phyloP scores from a whole-genome alignment of 163 green algal species.

The Picocystis sp. region DNA sequence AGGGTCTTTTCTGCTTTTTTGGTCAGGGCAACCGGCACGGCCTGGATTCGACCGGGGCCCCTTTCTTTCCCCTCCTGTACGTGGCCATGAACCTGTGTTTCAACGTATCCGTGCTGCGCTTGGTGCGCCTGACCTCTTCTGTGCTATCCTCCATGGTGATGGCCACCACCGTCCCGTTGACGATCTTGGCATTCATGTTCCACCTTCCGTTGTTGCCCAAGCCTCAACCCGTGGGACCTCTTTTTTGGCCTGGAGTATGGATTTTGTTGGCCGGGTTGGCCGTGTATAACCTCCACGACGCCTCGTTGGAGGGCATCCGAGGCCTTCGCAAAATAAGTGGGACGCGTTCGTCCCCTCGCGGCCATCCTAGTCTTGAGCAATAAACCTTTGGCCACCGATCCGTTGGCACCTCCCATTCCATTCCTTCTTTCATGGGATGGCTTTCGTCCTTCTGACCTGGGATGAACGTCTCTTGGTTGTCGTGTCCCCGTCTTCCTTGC shows the following conservation, averaged over 20 bases:
- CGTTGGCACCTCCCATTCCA: no score
- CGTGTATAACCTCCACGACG: slow-evolving; percentile 12
- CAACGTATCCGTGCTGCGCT: slow-evolving; percentile 39
- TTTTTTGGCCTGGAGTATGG: slow-evolving; percentile 7
- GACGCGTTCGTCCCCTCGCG: no score
- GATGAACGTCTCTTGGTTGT: no score
- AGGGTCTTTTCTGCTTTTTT: no score
- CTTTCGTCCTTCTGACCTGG: no score
- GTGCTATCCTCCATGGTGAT: slow-evolving; percentile 26
- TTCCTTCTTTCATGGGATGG: no score
- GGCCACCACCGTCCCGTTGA: slow-evolving; percentile 32
- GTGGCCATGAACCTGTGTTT: slow-evolving; percentile 43
- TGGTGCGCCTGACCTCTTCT: slow-evolving; percentile 20
- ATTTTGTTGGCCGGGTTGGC: slow-evolving; percentile 10
- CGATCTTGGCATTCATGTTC: slow-evolving; percentile 43
- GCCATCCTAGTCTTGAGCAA: no score
- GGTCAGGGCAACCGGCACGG: slow-evolving; percentile 17
- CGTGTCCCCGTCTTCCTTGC: no score
- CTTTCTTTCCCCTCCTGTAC: slow-evolving; percentile 40
- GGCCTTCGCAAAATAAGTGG: no score
- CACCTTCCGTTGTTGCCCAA: slow-evolving; percentile 19
- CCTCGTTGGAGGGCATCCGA: no score
- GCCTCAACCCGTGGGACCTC: slow-evolving; percentile 4
- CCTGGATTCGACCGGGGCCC: slow-evolving; percentile 31
- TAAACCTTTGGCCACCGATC: no score